A percentile compares a stretch with the other conserved stretches of the same genome.
Conservation (phyloP, 108 stramenopile species). For the Nitzschia inconspicua region DNA sequence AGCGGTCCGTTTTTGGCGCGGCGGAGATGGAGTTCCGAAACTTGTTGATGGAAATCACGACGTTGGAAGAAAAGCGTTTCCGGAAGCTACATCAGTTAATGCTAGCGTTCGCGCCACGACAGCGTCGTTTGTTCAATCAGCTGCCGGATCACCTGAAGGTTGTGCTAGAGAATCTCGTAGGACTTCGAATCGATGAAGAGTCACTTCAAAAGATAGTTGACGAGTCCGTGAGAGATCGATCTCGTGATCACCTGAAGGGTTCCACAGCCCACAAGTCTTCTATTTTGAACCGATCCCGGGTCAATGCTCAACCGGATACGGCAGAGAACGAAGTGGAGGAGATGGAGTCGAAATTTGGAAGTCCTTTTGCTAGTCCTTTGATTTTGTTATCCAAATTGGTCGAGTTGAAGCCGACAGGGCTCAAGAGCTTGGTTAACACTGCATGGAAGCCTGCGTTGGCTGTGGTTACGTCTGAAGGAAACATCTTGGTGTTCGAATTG, state of each 20-base stretch:
- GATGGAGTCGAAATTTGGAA: conserved; percentile 25
- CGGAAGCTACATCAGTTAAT: conserved; percentile 52
- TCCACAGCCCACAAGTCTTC: conserved; percentile 50
- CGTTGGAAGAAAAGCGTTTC: conserved; percentile 53
- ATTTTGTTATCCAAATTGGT: conserved; percentile 20
- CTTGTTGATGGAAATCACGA: conserved; percentile 47
- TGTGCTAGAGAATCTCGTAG: conserved; percentile 57
- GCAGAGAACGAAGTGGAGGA: conserved; percentile 23
- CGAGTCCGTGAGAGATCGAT: conserved; percentile 52
- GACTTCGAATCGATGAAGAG: conserved; percentile 61
- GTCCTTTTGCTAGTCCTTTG: conserved; percentile 27
- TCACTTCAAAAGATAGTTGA: conserved; percentile 63
- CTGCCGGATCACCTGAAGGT: conserved; percentile 44
- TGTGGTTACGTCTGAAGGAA: conserved; percentile 58
- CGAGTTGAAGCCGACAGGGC: conserved; percentile 21
- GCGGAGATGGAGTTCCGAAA: conserved; percentile 53
- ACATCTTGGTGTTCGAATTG: conserved; percentile 59
- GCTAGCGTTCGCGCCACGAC: conserved; percentile 54
- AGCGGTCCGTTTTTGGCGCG: conserved; percentile 51
- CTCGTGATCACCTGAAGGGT: conserved; percentile 50
- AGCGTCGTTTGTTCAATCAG: conserved; percentile 55
- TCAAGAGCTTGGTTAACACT: conserved; percentile 44
- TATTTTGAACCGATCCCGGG: conserved; percentile 33
- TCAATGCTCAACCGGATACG: conserved; percentile 14
- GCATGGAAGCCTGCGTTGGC: conserved; percentile 59